phyloP scores from a whole-genome alignment of 192 early-diverging fungal species.

The Entomortierella parvispora region DNA sequence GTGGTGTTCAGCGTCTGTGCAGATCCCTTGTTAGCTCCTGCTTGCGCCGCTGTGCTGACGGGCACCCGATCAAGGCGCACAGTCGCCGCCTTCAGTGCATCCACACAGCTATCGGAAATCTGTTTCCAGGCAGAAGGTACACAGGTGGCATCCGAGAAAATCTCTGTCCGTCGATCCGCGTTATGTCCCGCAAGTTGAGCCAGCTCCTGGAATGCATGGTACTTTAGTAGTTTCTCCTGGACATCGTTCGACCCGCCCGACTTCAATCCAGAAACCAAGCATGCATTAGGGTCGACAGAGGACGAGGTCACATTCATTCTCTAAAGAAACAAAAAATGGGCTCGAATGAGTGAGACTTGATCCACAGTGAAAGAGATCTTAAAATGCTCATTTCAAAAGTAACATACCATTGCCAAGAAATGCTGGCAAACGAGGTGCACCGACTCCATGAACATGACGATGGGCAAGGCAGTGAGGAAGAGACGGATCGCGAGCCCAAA shows the following conservation, averaged over 20 bases:
- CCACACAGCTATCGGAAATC: slow-evolving; percentile 25
- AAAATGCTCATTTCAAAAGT: not conserved
- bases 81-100: slow-evolving; percentile 15
- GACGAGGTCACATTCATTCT: slow-evolving; percentile 27
- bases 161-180: slow-evolving; percentile 16
- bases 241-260: slow-evolving; percentile 20
- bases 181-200: slow-evolving; percentile 17
- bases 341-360: no score
- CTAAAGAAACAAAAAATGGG: slow-evolving; percentile 6
- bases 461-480: slow-evolving; percentile 18
- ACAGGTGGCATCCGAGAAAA: slow-evolving; percentile 23
- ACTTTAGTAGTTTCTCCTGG: slow-evolving; percentile 27
- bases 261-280: slow-evolving; percentile 36
- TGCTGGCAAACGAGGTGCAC: slow-evolving; percentile 41
- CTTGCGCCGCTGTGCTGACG: not conserved
- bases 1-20: slow-evolving; percentile 4
- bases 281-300: slow-evolving; percentile 43
- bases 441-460: slow-evolving; percentile 30
- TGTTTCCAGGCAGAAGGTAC: slow-evolving; percentile 39
- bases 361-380: not conserved
- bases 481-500: slow-evolving; percentile 20
- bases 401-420: slow-evolving; percentile 27
- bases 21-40: not conserved
- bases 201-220: slow-evolving; percentile 49
- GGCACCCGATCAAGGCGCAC: slow-evolving; percentile 16